A percentile compares a stretch with the other conserved stretches of the same genome.
Evolutionary conservation across 1,284 basidiomycete genomes (phyloP).

Genomic region (Ustilago loliicola): DNA sequence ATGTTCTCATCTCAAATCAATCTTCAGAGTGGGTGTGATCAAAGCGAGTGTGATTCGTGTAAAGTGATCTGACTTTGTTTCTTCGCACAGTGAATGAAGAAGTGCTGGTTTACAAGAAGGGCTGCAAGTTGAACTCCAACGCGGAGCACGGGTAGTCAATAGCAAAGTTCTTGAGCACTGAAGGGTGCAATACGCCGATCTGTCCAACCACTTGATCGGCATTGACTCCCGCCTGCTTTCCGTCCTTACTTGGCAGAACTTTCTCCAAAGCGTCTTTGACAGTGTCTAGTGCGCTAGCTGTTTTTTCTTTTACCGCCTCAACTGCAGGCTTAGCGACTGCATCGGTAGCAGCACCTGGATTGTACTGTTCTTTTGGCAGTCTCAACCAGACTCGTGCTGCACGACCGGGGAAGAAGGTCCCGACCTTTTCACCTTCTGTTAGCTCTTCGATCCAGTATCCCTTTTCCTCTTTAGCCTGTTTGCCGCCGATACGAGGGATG

Average conservation of each 20-base stretch:
- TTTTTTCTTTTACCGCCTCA: not conserved
- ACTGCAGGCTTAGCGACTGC: constrained; percentile 1
- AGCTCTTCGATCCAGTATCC: constrained; percentile 87
- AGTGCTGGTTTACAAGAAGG: constrained; percentile 79
- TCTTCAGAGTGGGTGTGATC: not conserved
- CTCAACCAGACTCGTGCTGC: constrained; percentile 92
- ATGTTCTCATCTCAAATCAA: not conserved
- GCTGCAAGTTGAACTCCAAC: constrained; percentile 92
- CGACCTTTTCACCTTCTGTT: constrained; percentile 74
- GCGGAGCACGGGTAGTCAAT: constrained; percentile 93
- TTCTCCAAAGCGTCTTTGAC: constrained; percentile 35
- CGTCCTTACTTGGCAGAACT: constrained; percentile 13
- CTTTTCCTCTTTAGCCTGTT: constrained; percentile 73
- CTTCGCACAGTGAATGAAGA: not conserved
- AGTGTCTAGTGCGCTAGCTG: constrained; percentile 28
- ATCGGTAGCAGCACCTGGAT: constrained; percentile 33
- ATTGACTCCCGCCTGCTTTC: not conserved
- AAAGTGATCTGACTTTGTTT: not conserved
- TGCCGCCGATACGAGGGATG: constrained; percentile 81
- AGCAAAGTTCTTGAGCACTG: constrained; percentile 60
- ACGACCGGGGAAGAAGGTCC: constrained; percentile 93
- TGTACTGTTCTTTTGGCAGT: constrained; percentile 45
- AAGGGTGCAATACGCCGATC: constrained; percentile 66
- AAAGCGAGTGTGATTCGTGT: not conserved
- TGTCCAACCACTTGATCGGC: constrained; percentile 38